These are phyloP conservation scores for Ophiocordyceps camponoti-saundersi DNA, from an alignment of 2,329 filamentous ascomycete species.

Conservation along the genomic window DNA sequence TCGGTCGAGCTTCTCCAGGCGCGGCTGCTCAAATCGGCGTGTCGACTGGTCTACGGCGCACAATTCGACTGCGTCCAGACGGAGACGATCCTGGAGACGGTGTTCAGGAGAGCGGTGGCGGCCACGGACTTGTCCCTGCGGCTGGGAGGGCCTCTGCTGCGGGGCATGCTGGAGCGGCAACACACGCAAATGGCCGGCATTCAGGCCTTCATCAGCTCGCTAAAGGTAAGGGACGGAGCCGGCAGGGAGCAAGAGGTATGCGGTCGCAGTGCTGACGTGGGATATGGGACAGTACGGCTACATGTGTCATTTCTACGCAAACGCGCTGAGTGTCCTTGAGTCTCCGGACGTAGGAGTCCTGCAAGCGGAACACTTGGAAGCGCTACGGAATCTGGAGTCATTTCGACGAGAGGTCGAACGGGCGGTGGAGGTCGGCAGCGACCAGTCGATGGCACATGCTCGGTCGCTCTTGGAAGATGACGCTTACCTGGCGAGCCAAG, in stretches of 20 bases:
- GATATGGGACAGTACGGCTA: constrained; percentile 47
- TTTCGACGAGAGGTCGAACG: constrained; percentile 41
- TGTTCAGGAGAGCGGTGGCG: constrained; percentile 50
- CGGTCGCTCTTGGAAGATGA: constrained; percentile 42
- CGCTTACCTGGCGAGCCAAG: constrained; percentile 28
- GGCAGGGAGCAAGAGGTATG: too few species aligned
- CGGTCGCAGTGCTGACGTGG: background rate
- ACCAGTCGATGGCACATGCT: constrained; percentile 24
- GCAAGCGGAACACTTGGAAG: constrained; percentile 46
- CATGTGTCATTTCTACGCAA: constrained; percentile 76
- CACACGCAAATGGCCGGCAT: constrained; percentile 63
- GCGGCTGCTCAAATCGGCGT: constrained; percentile 50
- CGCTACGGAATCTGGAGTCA: constrained; percentile 50
- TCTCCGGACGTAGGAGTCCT: constrained; percentile 14
- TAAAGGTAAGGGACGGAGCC: constrained; percentile 35
- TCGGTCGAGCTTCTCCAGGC: constrained; percentile 67
- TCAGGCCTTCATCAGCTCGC: constrained; percentile 50
- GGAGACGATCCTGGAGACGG: constrained; percentile 51
- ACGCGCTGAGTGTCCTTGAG: constrained; percentile 48
- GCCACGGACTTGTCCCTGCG: constrained; percentile 37
- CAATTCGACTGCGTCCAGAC: constrained; percentile 67
- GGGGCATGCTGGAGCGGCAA: constrained; percentile 52
- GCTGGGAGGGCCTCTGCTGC: constrained; percentile 46
- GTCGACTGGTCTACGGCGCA: constrained; percentile 48
- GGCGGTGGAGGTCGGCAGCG: constrained; percentile 23